Percentiles rank a stretch among this genome's conserved stretches.
Conservation (phyloP, 2,329 filamentous ascomycete genomes). For the Pezicula radicicola region DNA sequence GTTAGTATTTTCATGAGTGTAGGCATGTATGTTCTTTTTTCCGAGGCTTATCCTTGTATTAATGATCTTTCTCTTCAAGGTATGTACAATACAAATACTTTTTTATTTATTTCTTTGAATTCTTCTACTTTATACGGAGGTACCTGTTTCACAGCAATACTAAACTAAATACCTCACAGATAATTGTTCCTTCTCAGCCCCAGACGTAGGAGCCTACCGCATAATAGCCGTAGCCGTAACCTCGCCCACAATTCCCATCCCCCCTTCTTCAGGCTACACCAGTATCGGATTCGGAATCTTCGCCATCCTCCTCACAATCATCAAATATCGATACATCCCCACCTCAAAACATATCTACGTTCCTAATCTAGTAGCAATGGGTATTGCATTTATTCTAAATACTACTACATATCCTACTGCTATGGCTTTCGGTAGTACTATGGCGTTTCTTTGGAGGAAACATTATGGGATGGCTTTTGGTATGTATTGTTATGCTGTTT, state of each 20-base stretch:
- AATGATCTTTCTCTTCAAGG: background rate
- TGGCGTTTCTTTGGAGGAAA: background rate
- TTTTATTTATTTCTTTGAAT: too few relatives aligned
- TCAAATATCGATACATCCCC: background rate
- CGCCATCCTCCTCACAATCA: background rate
- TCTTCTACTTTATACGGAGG: too few relatives aligned
- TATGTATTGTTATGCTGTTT: background rate
- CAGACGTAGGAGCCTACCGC: too few relatives aligned
- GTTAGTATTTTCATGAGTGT: background rate
- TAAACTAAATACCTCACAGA: too few relatives aligned
- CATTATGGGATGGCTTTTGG: background rate
- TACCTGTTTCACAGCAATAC: too few relatives aligned
- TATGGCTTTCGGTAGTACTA: background rate
- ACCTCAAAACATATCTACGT: background rate
- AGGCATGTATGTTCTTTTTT: background rate
- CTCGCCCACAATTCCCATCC: background rate
- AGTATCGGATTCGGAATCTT: background rate
- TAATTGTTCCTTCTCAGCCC: too few relatives aligned
- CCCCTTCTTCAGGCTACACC: background rate
- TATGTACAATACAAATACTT: too few relatives aligned
- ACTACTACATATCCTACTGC: background rate
- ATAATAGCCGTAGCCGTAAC: background rate
- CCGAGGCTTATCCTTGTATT: background rate
- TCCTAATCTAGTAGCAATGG: background rate
- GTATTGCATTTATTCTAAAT: background rate